Evolutionary conservation across 768 basidiomycete genomes (phyloP).

Genomic region (Pholiota molesta): DNA sequence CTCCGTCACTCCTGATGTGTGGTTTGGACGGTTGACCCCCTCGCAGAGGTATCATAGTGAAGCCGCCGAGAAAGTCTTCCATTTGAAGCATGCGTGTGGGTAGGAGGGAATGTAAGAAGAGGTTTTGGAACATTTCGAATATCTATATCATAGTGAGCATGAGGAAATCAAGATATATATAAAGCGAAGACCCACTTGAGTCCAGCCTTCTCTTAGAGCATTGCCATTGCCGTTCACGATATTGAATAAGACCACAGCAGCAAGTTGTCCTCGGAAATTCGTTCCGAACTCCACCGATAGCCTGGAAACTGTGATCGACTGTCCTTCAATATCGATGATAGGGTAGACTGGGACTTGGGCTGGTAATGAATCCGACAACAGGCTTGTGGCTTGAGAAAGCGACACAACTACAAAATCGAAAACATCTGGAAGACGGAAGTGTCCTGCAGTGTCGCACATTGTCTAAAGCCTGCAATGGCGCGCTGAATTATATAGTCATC

Average conservation of each 20-base stretch:
- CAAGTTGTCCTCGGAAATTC: conserved; percentile 93
- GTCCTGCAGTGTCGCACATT: conserved; percentile 90
- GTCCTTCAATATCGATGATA: conserved; percentile 86
- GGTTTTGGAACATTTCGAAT: conserved; percentile 97
- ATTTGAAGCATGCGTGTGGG: conserved; percentile 92
- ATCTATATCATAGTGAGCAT: conserved; percentile 53
- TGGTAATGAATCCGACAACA: conserved; percentile 75
- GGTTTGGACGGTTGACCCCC: conserved; percentile 68
- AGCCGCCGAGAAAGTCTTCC: conserved; percentile 98
- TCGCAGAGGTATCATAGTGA: conserved; percentile 88
- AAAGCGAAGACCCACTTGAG: conserved; percentile 54
- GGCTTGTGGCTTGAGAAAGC: conserved; percentile 87
- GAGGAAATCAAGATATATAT: not conserved
- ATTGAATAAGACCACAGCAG: conserved; percentile 96
- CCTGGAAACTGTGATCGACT: conserved; percentile 87
- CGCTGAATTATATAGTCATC: conserved; percentile 97
- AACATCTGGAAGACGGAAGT: conserved; percentile 89
- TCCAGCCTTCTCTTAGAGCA: conserved; percentile 94
- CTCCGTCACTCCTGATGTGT: conserved; percentile 77
- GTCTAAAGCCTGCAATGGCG: conserved; percentile 93
- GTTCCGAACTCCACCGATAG: conserved; percentile 93
- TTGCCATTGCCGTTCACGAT: conserved; percentile 97
- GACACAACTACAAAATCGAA: conserved; percentile 97
- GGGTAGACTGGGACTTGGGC: conserved; percentile 83
- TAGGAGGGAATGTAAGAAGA: conserved; percentile 92